Percentiles rank a stretch among this genome's conserved stretches.
Evolutionary conservation across 2,329 filamentous ascomycete species (phyloP).

Genomic region (Sporothrix pallida): DNA sequence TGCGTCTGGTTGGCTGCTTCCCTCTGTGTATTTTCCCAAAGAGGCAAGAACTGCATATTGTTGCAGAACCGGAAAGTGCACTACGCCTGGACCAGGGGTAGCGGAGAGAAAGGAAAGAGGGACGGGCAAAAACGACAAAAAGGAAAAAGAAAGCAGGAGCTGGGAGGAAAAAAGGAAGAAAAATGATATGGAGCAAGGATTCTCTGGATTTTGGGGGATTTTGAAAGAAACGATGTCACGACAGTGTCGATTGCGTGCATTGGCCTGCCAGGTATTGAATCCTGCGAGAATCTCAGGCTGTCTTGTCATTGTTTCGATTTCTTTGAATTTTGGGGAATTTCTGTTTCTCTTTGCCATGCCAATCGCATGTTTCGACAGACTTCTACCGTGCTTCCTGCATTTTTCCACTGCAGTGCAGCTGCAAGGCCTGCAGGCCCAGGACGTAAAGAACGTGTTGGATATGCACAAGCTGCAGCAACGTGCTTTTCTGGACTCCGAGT

Average conservation of each 20-base stretch:
- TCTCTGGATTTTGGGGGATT: neutral
- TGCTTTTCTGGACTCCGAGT: neutral
- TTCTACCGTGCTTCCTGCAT: constrained; percentile 9
- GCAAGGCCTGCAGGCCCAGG: neutral
- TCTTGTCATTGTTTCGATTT: neutral
- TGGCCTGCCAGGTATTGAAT: constrained; percentile 8
- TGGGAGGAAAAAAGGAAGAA: no score
- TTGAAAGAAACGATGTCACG: neutral
- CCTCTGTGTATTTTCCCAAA: neutral
- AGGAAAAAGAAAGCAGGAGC: neutral
- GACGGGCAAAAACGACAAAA: neutral
- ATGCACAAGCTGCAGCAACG: no score
- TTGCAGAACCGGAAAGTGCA: constrained; percentile 21
- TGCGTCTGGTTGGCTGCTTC: constrained; percentile 9
- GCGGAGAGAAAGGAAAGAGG: neutral
- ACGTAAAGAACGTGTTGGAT: no score
- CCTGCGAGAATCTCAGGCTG: neutral
- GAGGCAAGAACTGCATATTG: constrained; percentile 20
- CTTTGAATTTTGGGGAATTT: neutral
- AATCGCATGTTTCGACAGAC: neutral
- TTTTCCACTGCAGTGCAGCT: neutral
- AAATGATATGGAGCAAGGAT: constrained; percentile 15
- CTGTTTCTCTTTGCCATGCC: neutral
- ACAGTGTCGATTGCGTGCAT: constrained; percentile 20
- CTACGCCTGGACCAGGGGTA: neutral